Base-by-base conservation (phyloP, 2,329 filamentous ascomycete species). In the Trichoderma cornu-damae region DNA sequence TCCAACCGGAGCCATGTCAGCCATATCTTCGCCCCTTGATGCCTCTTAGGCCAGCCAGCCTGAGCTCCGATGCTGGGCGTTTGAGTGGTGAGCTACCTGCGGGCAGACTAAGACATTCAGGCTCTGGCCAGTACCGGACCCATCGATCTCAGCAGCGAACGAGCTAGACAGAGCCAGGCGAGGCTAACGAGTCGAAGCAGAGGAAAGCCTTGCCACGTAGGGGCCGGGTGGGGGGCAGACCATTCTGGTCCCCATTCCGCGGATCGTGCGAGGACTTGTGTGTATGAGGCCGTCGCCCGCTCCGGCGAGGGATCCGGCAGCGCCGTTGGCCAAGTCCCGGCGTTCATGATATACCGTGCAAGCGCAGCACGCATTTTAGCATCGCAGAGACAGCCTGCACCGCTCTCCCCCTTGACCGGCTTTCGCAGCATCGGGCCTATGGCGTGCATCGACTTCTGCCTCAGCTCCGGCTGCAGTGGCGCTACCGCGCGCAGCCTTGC, bases 1-100 rank as follows among this genome's bases (percentile, higher is more conserved):
- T 58, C 58, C 58, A 60, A 60, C 58, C 54, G 43, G 58, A 58
- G 42, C 6, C 51, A 40, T 26, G 58, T 60, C 58, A 60, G 58
- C 58, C 58, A 47, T 59, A 59, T 57, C 42, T 51, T 47, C 38
- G 24, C 51, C 57, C 57, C 57, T 55, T 59, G 51, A 56, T 56
- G 42, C 51, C 42, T 42, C 52, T 49, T 50, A 48, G 51, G 20
- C 57, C 57, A 58, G 56, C 55, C 56, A 54, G 56, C 56, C 56
- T 50, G 57, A 28, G 51, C 51, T 28, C 35, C 57, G 51, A 59
- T 51, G 57, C 57, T 59, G 48, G 40, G 47, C 56, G 12, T 44
- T 24, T 48, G 49, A 40, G 42, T 54, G 56, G 56, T 58, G n/a
- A 52, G 20, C 35, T 28, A 54, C 28, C 40, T 12, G 46, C 35